Base-by-base conservation (phyloP, 768 basidiomycete genomes). In the Suillus plorans region DNA sequence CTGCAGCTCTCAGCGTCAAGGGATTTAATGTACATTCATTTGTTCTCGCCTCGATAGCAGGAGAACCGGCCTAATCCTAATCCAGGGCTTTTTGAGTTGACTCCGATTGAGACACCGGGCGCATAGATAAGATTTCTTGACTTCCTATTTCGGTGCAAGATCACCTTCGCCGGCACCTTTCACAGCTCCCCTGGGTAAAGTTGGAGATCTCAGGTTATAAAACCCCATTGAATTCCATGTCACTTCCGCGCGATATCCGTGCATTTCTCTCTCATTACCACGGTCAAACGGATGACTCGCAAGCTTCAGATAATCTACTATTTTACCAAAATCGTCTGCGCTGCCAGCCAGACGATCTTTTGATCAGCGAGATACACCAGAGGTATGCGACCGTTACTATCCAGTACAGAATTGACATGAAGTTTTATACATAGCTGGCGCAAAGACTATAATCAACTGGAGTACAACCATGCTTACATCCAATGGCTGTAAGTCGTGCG, bases 391-490 rank as follows among this genome's bases (percentile, higher is more conserved):
- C 39, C 41, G 49, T 41, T 41, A 52, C 56, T 31, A 31, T 31
- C 31, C 36, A 34, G 41, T 28, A 37, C 44, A 59, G 45, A 55
- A 25, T 60, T 39, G 39, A 57, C 61, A 42, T 39, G 61, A n/a
- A 65, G 59, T 64, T 59, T 39, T 64, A 28, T 31, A 31, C 31
- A 31, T 61, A 91, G 90, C 69, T 92, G 89, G 89, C 69, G 80
- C 62, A 86, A 85, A 6, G 81, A 91, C 69, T 89, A 88, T 68
- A 70, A 75, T 37, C 84, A 79, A 66, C 79, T 93, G 37, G 91
- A 93, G 73, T 73, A 78, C 67, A 86, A 86, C 64, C 91, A 92
- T 70, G 87, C 86, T 1, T 92, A 84, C 72, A 89, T 92, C 52
- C 91, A 92, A 71, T 92, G 91, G 90, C 73, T 92, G 87, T 91